Evolutionary conservation across 164 flowering plant genomes (phyloP).

Genomic region (Warburgia ugandensis): DNA sequence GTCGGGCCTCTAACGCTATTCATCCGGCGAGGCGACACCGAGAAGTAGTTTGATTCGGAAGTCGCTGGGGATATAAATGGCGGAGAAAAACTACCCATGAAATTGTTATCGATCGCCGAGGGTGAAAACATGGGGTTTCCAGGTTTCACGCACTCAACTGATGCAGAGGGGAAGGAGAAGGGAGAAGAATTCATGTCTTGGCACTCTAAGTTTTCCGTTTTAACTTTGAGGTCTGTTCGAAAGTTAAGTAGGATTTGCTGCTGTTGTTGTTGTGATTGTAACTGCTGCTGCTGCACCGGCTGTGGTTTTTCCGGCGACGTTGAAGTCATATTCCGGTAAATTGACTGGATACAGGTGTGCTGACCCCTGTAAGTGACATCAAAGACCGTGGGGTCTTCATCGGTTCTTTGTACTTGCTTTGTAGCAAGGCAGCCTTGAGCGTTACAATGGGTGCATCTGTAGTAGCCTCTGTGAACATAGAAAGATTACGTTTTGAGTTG

Average conservation of each 20-base stretch:
- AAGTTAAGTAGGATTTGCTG: constrained; percentile 22
- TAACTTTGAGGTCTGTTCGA: constrained; percentile 22
- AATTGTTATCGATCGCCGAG: constrained; percentile 14
- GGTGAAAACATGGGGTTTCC: constrained; percentile 23
- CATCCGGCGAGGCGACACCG: constrained; percentile 27
- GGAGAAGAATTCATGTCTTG: constrained; percentile 22
- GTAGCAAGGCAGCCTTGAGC: constrained; percentile 69
- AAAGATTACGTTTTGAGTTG: no score
- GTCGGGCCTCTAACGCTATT: constrained; percentile 20
- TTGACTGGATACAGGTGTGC: constrained; percentile 53
- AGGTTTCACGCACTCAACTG: constrained; percentile 5
- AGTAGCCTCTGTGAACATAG: constrained; percentile 67
- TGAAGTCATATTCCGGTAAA: constrained; percentile 13
- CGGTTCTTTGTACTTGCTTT: constrained; percentile 93
- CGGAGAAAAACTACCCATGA: constrained; percentile 26
- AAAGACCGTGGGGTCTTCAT: constrained; percentile 60
- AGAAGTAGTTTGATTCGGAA: constrained; percentile 49
- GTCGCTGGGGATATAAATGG: constrained; percentile 55
- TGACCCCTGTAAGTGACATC: constrained; percentile 71
- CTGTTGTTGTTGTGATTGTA: constrained; percentile 10
- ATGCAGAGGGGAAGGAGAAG: constrained; percentile 32
- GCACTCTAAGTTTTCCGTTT: constrained; percentile 29
- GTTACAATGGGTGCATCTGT: constrained; percentile 77
- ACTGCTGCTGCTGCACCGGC: constrained; percentile 7
- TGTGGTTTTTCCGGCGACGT: no score